phyloP scores from a whole-genome alignment of 1,284 basidiomycete species.

The Irpex sp. region DNA sequence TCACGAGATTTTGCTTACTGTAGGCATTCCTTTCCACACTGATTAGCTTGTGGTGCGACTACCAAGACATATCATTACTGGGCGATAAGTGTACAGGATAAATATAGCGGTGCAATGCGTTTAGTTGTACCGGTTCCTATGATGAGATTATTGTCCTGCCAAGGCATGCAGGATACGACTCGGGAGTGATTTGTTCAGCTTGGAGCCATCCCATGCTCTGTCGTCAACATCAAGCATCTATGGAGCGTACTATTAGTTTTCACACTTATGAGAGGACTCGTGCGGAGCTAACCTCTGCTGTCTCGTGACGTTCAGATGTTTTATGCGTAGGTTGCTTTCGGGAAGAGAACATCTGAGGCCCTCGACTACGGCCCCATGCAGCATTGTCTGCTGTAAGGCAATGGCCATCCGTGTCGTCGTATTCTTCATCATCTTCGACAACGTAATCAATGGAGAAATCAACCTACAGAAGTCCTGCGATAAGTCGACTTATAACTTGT shows the following conservation, averaged over 20 bases:
- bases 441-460: conserved; percentile 19
- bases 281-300: conserved; percentile 7
- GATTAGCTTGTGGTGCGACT: not conserved
- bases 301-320: not conserved
- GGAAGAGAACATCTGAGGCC: not conserved
- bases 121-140: not conserved
- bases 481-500: no score
- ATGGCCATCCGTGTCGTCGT: not conserved
- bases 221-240: conserved; percentile 15
- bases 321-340: not conserved
- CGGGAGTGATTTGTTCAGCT: conserved; percentile 8
- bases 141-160: conserved; percentile 9
- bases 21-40: not conserved
- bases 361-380: conserved; percentile 7
- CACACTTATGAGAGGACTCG: not conserved
- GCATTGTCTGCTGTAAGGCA: conserved; percentile 10
- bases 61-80: not conserved
- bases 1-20: not conserved
- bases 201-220: conserved; percentile 12
- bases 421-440: conserved; percentile 2
- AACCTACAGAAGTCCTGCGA: conserved; percentile 16
- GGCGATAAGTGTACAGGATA: not conserved
- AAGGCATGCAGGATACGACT: conserved; percentile 13
- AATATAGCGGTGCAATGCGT: not conserved
- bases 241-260: not conserved